Conservation (phyloP, 2,329 filamentous ascomycete species). For the Aspergillus quadricinctus region DNA sequence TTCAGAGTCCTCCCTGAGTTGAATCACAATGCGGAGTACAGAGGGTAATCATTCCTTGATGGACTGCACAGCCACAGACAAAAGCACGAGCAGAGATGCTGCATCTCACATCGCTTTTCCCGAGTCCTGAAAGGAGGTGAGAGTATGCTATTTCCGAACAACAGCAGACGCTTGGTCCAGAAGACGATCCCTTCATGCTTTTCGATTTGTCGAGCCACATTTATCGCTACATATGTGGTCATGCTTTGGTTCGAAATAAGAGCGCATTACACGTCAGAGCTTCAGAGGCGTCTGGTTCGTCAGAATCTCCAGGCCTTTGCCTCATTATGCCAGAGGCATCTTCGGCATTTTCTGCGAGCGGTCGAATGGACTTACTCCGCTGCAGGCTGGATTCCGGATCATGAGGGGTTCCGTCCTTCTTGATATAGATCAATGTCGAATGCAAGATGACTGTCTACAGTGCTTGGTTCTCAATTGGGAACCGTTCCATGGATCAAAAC, state of each 20-base stretch:
- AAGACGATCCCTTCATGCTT: background rate
- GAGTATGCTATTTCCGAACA: background rate
- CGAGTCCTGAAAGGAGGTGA: background rate
- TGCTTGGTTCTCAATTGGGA: background rate
- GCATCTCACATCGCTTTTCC: background rate
- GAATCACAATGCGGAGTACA: background rate
- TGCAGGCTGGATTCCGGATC: background rate
- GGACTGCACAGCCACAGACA: background rate
- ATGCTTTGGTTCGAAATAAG: background rate
- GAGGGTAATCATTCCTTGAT: background rate
- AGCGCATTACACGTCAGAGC: slow-evolving; percentile 1
- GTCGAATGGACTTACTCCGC: background rate
- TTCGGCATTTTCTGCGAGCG: background rate
- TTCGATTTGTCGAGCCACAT: background rate
- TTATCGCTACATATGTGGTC: background rate
- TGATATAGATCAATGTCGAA: background rate
- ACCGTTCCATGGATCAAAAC: background rate
- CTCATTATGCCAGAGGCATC: background rate
- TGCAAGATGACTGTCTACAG: background rate
- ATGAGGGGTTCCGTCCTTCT: background rate
- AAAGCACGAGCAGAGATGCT: background rate
- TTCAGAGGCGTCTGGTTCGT: background rate
- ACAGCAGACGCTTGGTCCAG: background rate
- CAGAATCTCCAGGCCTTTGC: background rate
- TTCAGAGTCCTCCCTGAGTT: too few relatives aligned